phyloP scores from a whole-genome alignment of 768 basidiomycete species.

The Suillus americanus region DNA sequence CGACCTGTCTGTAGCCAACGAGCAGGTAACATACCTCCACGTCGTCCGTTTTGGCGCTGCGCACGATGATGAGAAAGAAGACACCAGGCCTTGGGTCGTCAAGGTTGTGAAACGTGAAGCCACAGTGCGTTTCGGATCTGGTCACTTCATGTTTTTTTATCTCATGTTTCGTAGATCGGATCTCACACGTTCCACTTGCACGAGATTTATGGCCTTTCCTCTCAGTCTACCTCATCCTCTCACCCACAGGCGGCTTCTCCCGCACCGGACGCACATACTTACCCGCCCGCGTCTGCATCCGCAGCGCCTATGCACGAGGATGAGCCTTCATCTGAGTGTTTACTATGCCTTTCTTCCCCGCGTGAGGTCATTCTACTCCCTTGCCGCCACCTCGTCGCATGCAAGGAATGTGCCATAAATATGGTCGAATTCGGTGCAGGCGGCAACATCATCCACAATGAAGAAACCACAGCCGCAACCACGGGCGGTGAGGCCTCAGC shows the following conservation, averaged over 20 bases:
- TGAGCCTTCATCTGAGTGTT: slow-evolving; percentile 83
- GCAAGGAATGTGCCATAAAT: slow-evolving; percentile 92
- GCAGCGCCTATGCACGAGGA: slow-evolving; percentile 46
- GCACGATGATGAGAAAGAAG: slow-evolving; percentile 42
- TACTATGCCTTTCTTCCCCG: slow-evolving; percentile 85
- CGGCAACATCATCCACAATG: slow-evolving; percentile 71
- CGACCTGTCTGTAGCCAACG: slow-evolving; percentile 69
- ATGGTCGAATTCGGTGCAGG: slow-evolving; percentile 98
- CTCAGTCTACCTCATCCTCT: slow-evolving; percentile 40
- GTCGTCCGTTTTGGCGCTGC: slow-evolving; percentile 67
- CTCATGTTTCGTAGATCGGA: slow-evolving; percentile 63
- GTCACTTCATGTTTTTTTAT: slow-evolving; percentile 6
- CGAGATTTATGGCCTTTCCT: slow-evolving; percentile 90
- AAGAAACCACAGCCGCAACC: slow-evolving; percentile 34
- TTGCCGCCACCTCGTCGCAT: slow-evolving; percentile 92
- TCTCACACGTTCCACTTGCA: slow-evolving; percentile 93
- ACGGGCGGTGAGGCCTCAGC: slow-evolving; percentile 24
- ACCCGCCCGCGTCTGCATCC: slow-evolving; percentile 40
- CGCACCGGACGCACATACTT: slow-evolving; percentile 41
- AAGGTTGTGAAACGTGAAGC: slow-evolving; percentile 93
- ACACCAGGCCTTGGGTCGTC: slow-evolving; percentile 83
- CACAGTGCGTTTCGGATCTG: slow-evolving; percentile 43
- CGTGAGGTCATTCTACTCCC: slow-evolving; percentile 92
- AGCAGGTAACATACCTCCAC: slow-evolving; percentile 87
- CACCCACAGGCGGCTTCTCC: slow-evolving; percentile 40